Base-by-base conservation (phyloP, 108 stramenopile genomes). In the Cylindrotheca fusiformis region DNA sequence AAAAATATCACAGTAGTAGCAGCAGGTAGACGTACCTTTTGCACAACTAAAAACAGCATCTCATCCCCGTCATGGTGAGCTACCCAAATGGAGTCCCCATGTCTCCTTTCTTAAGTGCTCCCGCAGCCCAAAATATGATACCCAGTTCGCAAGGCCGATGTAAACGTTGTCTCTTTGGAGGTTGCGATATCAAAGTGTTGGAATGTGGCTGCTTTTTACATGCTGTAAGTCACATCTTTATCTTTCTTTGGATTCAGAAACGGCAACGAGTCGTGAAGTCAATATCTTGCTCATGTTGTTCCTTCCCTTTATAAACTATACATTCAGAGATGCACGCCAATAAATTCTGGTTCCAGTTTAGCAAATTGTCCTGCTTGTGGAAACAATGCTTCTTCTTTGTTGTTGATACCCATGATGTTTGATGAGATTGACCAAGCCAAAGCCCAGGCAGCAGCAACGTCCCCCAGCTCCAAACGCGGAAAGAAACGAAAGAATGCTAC, bases 401-500 rank as follows among this genome's bases (percentile, higher is more conserved):
- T 53, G 24, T 44, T 81, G 31, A 59, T 81, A 32, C 80, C 80
- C 14, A 76, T 81, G 75, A 60, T 68, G 24, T 81, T 81, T 77
- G 48, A 64, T 25, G 80, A 81, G 64, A 74, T 81, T 24, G 80
- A 81, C 55, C 57, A 73, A 41, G 80, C 80, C 25, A 62, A 72
- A 47, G 68, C 63, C 10, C 75, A 67, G 8, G 80, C 80, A n/a
- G 80, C 80, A 0, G 63, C 33, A 20, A 74, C 62, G 56, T 50
- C 63, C 3, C 77, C 71, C 1, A 68, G 72, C 12, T 58, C 72
- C 32, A 81, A 81, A 56, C 36, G 80, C 20, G 76, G 80, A 12
- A 77, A 77, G 60, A 81, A 81, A 56, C 71, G 80, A 5, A 69
- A 77, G 67, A 80, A 80, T 51, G 79, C 79, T 6, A 77, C 76